Evolutionary conservation across 2,329 filamentous ascomycete species (phyloP).

Genomic region (Exophiala dermatitidis): DNA sequence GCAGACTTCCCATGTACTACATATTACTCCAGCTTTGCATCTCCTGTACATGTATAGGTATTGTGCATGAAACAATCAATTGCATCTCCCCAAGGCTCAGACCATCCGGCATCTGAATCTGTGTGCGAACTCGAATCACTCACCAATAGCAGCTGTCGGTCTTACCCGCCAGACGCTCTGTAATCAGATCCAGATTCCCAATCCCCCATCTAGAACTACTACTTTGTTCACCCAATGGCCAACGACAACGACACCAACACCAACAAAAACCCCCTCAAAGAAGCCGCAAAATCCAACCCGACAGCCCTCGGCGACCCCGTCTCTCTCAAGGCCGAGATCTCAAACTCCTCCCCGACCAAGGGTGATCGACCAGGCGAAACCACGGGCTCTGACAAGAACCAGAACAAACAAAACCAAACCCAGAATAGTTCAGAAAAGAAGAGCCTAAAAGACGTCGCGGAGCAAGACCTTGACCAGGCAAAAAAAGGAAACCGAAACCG

Average conservation of each 20-base stretch:
- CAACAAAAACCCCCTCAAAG: constrained; percentile 14
- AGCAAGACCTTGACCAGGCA: constrained; percentile 16
- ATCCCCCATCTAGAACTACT: background rate
- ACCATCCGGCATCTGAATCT: too few species aligned
- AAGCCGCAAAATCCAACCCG: constrained; percentile 15
- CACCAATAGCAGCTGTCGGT: too few species aligned
- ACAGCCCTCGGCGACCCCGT: constrained; percentile 22
- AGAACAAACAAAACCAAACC: constrained; percentile 1
- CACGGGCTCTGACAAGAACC: background rate
- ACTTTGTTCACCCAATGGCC: background rate
- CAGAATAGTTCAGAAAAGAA: background rate
- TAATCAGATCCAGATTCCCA: background rate
- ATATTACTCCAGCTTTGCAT: too few species aligned
- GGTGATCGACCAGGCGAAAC: constrained; percentile 4
- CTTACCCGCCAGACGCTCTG: too few species aligned
- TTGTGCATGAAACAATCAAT: too few species aligned
- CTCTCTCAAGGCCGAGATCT: constrained; percentile 22
- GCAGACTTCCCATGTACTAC: too few species aligned
- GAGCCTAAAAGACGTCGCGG: constrained; percentile 20
- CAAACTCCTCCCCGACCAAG: constrained; percentile 17
- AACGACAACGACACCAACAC: constrained; percentile 5
- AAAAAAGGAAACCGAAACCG: constrained; percentile 33
- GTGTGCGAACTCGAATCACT: too few species aligned
- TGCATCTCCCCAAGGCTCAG: too few species aligned
- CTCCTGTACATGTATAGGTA: too few species aligned